Evolutionary conservation across 2,329 filamentous ascomycete genomes (phyloP), one percentile per base, ranked within the genome.

Genomic region (Rachicladosporium sp.): DNA sequence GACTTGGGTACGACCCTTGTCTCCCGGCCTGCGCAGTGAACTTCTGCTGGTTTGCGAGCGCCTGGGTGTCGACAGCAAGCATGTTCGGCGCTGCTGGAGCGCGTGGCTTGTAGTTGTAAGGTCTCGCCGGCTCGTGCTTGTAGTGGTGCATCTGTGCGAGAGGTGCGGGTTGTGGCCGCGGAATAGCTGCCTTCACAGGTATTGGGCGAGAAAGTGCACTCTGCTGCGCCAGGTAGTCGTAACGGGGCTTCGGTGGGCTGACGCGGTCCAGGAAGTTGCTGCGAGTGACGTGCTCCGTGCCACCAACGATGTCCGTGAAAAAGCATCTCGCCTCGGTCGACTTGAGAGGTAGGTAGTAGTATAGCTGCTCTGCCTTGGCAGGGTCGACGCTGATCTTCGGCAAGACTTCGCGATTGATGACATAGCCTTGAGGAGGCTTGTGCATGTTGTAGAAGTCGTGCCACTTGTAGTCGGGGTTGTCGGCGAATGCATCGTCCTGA

Each of bases 301-400:
- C 68, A 43, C 62, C 65, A 33, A 73, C 75, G 61, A 93, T 78
- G 52, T 91, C 83, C 4, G 88, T 93, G 62, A 91, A 98, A 58
- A 93, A 86, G 19, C 87, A 80, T 59, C 80, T 87, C 39, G 86
- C 82, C 55, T 96, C 89, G 5, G 89, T 95, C 13, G 89, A 96
- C 12, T 73, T 75, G 57, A 77, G 77, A 27, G 85, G 85, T 44
- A 98, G 71, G 58, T 95, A 96, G 63, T 86, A 75, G 85, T 88
- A 96, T 11, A 94, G 60, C 56, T 84, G 80, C 45, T 89, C 74
- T 10, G 78, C 70, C 56, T 82, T 83, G 44, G 63, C 63, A 6
- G 94, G 60, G 53, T 93, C 77, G 42, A 93, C 67, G 61, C 79
- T 82, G 55, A 69, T 71, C 58, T 83, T 77, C 15, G 73, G 68